Evolutionary conservation across 1,284 basidiomycete genomes (phyloP), one percentile per base, ranked within the genome.

Genomic region (Amylostereum areolatum): DNA sequence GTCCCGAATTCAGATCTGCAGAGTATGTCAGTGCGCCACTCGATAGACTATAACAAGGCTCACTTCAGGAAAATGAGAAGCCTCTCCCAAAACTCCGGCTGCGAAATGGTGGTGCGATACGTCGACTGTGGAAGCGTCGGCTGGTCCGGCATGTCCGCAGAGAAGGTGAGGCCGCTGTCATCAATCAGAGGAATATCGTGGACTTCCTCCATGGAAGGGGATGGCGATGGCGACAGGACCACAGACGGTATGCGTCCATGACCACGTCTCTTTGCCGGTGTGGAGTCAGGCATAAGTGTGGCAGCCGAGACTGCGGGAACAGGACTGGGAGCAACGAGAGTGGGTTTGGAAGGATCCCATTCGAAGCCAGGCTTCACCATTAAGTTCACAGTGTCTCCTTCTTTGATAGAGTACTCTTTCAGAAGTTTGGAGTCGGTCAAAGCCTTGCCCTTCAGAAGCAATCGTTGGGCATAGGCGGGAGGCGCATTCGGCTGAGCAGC

Each of bases 381-480:
- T 43, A 97, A 73, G 64, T 87, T 92, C 57, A 96, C 72, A 28
- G 81, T 85, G 53, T 89, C 83, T 11, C 87, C 89, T 59, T 85
- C 78, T 59, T 83, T 81, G 58, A 95, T 76, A 57, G 72, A 80
- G 71, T 96, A 97, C 64, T 97, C 94, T 62, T 86, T 85, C 39
- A 97, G 70, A 5, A 97, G 78, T 65, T 93, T 94, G 36, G 69
- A 72, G 69, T 96, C 93, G 27, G 81, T 83, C 54, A 97, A 78
- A 1, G 88, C 92, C 66, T 97, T 97, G 51, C 94, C 94, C 67
- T 94, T 96, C 51, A 95, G 75, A 7, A 97, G 73, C 5, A 95
- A 78, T 2, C 94, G 77, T 66, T 96, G 92, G 24, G 77, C 74
- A 61, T 87, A 80, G 44, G 84, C 80, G 6, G 85, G 78, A 0